Percentiles rank a stretch among this genome's conserved stretches.
phyloP scores from a whole-genome alignment of 352 stramenopile genomes.

The Phytophthora pistaciae region DNA sequence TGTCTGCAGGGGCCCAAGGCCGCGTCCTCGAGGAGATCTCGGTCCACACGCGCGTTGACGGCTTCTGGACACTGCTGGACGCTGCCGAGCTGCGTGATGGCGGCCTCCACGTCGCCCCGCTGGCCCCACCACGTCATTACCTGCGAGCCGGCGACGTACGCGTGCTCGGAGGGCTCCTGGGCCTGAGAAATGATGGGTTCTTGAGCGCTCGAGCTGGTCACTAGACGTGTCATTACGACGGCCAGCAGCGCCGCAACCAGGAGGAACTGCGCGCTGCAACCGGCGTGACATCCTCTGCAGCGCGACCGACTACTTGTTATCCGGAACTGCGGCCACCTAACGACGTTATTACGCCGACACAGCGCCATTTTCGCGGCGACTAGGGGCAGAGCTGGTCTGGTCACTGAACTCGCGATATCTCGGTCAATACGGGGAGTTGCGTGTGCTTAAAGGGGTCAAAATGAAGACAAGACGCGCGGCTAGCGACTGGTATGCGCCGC shows the following conservation, averaged over 20 bases:
- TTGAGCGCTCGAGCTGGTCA: neutral
- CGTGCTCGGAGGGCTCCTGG: neutral
- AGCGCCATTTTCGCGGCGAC: conserved; percentile 16
- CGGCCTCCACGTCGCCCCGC: conserved; percentile 20
- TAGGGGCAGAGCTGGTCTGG: neutral
- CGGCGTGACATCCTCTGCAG: conserved; percentile 1
- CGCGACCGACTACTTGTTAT: conserved; percentile 3
- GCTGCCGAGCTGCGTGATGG: conserved; percentile 25
- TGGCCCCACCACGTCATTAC: conserved; percentile 25
- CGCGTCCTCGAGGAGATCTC: conserved; percentile 26
- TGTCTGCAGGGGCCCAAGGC: conserved; percentile 22
- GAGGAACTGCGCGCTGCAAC: conserved; percentile 13
- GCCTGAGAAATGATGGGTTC: conserved; percentile 22
- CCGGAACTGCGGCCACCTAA: neutral
- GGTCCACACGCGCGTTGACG: conserved; percentile 36
- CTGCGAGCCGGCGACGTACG: conserved; percentile 29
- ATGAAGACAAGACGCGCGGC: conserved; percentile 1
- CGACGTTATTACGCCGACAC: conserved; percentile 13
- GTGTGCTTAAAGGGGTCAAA: neutral
- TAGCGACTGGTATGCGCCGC: neutral
- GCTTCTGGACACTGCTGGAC: conserved; percentile 38
- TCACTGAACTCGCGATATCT: conserved; percentile 20
- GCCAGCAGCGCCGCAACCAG: conserved; percentile 18
- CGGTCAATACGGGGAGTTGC: conserved; percentile 13
- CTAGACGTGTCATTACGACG: conserved; percentile 1